Conservation (phyloP, 2,329 filamentous ascomycete species). For the Colletotrichum camelliae region DNA sequence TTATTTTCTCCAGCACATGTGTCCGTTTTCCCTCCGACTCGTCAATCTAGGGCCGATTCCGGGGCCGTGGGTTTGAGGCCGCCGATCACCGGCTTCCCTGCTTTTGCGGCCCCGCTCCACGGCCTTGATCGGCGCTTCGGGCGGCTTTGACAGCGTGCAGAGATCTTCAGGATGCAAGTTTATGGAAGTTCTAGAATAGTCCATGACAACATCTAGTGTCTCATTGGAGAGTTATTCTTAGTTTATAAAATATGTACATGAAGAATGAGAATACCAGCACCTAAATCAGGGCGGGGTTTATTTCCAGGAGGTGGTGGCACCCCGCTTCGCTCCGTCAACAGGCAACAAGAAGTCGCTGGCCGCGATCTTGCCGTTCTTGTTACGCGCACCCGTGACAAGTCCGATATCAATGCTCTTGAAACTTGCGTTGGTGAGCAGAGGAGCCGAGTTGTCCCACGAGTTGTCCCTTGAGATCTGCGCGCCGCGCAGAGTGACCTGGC, state of each 20-base stretch:
- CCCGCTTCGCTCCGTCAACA: constrained; percentile 2
- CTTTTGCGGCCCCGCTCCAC: background rate
- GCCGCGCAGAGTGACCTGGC: constrained; percentile 3
- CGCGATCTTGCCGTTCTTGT: constrained; percentile 15
- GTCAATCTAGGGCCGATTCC: background rate
- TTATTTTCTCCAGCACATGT: background rate
- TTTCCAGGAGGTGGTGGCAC: constrained; percentile 16
- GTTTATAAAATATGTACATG: background rate
- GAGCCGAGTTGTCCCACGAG: constrained; percentile 1
- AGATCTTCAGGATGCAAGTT: background rate
- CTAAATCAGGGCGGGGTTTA: background rate
- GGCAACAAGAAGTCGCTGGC: constrained; percentile 17
- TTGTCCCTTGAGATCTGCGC: constrained; percentile 4
- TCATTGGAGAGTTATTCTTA: background rate
- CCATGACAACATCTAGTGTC: background rate
- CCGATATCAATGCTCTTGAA: constrained; percentile 13
- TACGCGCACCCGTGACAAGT: constrained; percentile 6
- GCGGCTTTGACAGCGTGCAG: background rate
- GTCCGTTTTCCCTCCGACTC: background rate
- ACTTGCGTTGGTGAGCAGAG: background rate
- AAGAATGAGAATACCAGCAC: background rate
- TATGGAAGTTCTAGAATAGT: background rate
- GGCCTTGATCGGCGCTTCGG: background rate
- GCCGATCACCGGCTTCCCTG: background rate
- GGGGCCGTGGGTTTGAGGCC: background rate